Evolutionary conservation across 306 rosid species (phyloP).

Genomic region (Prunus dulcis): DNA sequence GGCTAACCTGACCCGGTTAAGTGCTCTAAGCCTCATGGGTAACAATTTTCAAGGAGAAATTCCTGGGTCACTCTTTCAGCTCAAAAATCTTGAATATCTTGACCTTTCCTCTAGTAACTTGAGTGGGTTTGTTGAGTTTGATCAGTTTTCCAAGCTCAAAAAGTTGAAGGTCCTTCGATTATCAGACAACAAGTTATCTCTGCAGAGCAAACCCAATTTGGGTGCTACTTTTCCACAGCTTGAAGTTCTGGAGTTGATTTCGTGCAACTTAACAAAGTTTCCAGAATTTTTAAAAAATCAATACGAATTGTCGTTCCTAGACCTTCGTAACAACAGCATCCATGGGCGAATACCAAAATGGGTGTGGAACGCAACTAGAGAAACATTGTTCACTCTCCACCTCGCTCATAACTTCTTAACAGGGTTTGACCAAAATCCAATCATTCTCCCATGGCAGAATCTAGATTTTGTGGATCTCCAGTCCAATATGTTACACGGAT

Average conservation of each 20-base stretch:
- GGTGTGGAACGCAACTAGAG: slow-evolving; percentile 15
- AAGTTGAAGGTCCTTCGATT: neutral
- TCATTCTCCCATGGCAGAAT: neutral
- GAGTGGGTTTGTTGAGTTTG: slow-evolving; percentile 5
- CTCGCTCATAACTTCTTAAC: slow-evolving; percentile 6
- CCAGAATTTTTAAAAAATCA: slow-evolving; percentile 23
- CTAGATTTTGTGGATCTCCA: neutral
- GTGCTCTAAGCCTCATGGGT: neutral
- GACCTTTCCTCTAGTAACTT: slow-evolving; percentile 10
- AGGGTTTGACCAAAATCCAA: slow-evolving; percentile 5
- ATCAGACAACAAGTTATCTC: slow-evolving; percentile 1
- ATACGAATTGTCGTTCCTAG: neutral
- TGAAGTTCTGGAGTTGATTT: neutral
- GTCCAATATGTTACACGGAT: slow-evolving; percentile 16
- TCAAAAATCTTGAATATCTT: neutral
- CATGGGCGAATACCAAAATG: slow-evolving; percentile 33
- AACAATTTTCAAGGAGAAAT: slow-evolving; percentile 21
- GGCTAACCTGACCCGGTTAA: slow-evolving; percentile 2
- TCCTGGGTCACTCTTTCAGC: slow-evolving; percentile 10
- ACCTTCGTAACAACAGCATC: slow-evolving; percentile 16
- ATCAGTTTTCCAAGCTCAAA: slow-evolving; percentile 7
- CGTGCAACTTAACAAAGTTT: slow-evolving; percentile 9
- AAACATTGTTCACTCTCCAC: neutral
- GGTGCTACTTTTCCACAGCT: slow-evolving; percentile 2
- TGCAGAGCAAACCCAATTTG: neutral